Conservation (phyloP, 768 basidiomycete genomes). For the Leccinellum albellum region DNA sequence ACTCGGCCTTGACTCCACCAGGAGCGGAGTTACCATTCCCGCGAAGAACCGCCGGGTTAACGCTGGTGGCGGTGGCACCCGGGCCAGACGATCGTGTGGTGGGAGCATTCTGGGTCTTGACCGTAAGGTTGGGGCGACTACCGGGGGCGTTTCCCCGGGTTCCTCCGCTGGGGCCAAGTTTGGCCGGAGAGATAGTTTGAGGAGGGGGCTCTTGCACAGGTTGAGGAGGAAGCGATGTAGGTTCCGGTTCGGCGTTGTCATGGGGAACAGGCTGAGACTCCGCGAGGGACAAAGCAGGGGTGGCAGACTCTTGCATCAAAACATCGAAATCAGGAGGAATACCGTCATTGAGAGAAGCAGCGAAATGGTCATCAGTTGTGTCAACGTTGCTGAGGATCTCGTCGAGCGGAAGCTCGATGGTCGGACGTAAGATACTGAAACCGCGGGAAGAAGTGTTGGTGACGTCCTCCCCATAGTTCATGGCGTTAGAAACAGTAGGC, state of each 20-base stretch:
- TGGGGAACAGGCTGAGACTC: slow-evolving; percentile 8
- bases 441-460: slow-evolving; percentile 45
- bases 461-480: slow-evolving; percentile 79
- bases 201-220: slow-evolving; percentile 40
- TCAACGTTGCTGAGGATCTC: slow-evolving; percentile 54
- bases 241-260: slow-evolving; percentile 1
- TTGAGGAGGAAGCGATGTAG: slow-evolving; percentile 32
- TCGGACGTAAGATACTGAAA: slow-evolving; percentile 67
- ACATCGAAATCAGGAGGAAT: slow-evolving; percentile 19
- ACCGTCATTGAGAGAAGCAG: slow-evolving; percentile 5
- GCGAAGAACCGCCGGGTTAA: slow-evolving; percentile 42
- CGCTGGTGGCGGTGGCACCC: slow-evolving; percentile 60
- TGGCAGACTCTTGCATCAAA: slow-evolving; percentile 27
- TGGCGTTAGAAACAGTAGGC: slow-evolving; percentile 60
- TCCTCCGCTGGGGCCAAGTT: slow-evolving; percentile 52
- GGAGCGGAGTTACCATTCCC: slow-evolving; percentile 39
- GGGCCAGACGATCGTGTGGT: slow-evolving; percentile 55
- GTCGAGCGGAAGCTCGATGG: slow-evolving; percentile 84
- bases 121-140: slow-evolving; percentile 56
- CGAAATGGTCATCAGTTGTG: slow-evolving; percentile 15
- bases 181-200: slow-evolving; percentile 56
- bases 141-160: slow-evolving; percentile 44
- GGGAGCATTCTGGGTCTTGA: slow-evolving; percentile 48
- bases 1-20: slow-evolving; percentile 72
- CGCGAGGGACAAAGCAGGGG: slow-evolving; percentile 7